Percentiles rank a stretch among this genome's conserved stretches.
phyloP scores from a whole-genome alignment of 306 rosid species.

The Pterocarpus macrocarpus region DNA sequence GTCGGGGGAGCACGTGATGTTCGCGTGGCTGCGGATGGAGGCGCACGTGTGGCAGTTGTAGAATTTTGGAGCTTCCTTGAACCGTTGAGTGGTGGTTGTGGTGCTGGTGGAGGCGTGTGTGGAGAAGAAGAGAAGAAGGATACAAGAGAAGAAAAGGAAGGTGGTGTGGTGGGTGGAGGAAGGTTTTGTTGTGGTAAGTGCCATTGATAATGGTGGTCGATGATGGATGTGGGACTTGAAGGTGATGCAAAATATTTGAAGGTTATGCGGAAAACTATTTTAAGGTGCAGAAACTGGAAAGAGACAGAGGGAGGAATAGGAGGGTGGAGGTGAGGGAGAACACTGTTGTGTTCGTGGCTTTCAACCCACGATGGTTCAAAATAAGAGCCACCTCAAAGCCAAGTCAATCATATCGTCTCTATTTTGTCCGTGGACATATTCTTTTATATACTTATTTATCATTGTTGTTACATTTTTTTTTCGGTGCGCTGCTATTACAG shows the following conservation, averaged over 20 bases:
- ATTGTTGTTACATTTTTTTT: too few species aligned
- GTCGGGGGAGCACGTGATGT: slow-evolving; percentile 44
- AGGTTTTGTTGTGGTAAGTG: not conserved
- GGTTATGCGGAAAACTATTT: not conserved
- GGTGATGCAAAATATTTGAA: not conserved
- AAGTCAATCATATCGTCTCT: slow-evolving; percentile 40
- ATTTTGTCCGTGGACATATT: too few species aligned
- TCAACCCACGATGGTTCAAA: slow-evolving; percentile 57
- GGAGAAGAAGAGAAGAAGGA: not conserved
- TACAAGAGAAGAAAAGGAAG: not conserved
- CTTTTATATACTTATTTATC: too few species aligned
- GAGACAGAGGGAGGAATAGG: slow-evolving; percentile 28
- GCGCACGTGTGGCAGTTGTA: slow-evolving; percentile 79
- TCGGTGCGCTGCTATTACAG: not conserved
- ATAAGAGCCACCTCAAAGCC: slow-evolving; percentile 21
- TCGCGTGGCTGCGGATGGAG: slow-evolving; percentile 1
- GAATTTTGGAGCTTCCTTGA: slow-evolving; percentile 89
- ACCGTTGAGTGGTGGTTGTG: slow-evolving; percentile 32
- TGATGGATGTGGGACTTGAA: not conserved
- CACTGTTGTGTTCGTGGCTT: slow-evolving; percentile 48
- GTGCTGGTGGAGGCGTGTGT: slow-evolving; percentile 1
- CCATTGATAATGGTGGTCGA: not conserved
- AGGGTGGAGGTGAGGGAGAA: not conserved
- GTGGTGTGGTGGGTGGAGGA: not conserved
- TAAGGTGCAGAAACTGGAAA: not conserved